phyloP scores from a whole-genome alignment of 176 grass and related monocot species.

The Musa acuminata region DNA sequence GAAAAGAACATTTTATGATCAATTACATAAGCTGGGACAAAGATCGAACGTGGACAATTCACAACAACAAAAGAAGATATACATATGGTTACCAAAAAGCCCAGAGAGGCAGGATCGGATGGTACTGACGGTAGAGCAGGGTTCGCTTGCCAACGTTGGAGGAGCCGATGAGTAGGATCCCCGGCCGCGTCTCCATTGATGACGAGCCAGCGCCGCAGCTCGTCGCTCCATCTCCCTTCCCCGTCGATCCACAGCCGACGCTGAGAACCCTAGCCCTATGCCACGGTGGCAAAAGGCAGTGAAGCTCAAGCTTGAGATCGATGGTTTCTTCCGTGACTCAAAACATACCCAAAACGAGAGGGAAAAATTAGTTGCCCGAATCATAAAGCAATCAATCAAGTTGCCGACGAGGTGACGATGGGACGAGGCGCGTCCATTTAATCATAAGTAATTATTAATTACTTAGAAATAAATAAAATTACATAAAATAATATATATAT shows the following conservation, averaged over 20 bases:
- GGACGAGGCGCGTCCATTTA: too few species aligned
- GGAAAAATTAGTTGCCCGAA: too few species aligned
- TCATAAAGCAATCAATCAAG: too few species aligned
- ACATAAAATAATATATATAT: too few species aligned
- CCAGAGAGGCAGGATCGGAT: not conserved
- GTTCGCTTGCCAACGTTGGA: conserved; percentile 85
- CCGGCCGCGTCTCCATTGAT: conserved; percentile 65
- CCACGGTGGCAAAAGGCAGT: not conserved
- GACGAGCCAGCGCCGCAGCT: conserved; percentile 14
- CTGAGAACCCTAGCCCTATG: conserved; percentile 8
- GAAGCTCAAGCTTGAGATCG: not conserved
- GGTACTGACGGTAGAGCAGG: conserved; percentile 66
- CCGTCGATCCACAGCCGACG: not conserved
- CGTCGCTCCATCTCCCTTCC: not conserved
- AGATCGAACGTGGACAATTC: not conserved
- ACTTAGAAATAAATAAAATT: too few species aligned
- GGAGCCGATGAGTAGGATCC: conserved; percentile 61
- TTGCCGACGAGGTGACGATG: too few species aligned
- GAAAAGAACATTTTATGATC: too few species aligned
- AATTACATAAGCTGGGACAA: not conserved
- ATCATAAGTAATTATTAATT: too few species aligned
- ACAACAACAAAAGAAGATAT: not conserved
- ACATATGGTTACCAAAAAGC: not conserved
- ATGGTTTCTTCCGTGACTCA: too few species aligned
- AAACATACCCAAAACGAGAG: too few species aligned